A percentile compares a stretch with the other conserved stretches of the same genome.
phyloP scores from a whole-genome alignment of 306 rosid genomes.

The Cucurbita ficifolia region DNA sequence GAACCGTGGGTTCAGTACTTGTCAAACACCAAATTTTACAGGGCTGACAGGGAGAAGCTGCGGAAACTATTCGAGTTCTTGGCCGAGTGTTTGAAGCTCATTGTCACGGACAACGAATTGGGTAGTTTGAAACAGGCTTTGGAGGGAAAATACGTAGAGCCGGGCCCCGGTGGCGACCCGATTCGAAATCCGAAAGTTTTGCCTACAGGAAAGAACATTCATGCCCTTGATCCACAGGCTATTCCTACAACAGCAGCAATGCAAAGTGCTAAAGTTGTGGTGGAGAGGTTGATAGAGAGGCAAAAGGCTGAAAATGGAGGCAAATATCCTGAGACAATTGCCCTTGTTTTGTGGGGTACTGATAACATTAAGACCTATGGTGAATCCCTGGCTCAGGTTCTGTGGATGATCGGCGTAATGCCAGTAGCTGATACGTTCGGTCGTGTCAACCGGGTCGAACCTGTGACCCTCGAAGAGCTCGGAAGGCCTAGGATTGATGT shows the following conservation, averaged over 20 bases:
- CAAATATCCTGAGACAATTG: slow-evolving; percentile 78
- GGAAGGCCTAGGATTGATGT: slow-evolving; percentile 98
- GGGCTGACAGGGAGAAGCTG: slow-evolving; percentile 77
- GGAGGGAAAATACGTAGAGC: slow-evolving; percentile 91
- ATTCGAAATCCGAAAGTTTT: slow-evolving; percentile 85
- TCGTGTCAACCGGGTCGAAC: slow-evolving; percentile 75
- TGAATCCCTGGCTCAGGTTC: slow-evolving; percentile 87
- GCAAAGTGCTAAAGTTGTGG: slow-evolving; percentile 66
- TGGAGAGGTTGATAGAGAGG: slow-evolving; percentile 49
- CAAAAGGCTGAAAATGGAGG: slow-evolving; percentile 51
- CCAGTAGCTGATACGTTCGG: slow-evolving; percentile 80
- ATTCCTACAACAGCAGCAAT: slow-evolving; percentile 87
- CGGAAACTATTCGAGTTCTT: slow-evolving; percentile 51
- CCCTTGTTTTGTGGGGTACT: slow-evolving; percentile 97
- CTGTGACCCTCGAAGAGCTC: slow-evolving; percentile 82
- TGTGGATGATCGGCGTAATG: slow-evolving; percentile 93
- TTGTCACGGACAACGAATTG: slow-evolving; percentile 84
- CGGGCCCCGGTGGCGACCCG: slow-evolving; percentile 99
- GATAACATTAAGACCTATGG: slow-evolving; percentile 97
- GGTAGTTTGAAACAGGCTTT: slow-evolving; percentile 95
- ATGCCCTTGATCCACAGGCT: slow-evolving; percentile 87
- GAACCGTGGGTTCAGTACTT: slow-evolving; percentile 92
- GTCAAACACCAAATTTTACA: slow-evolving; percentile 73
- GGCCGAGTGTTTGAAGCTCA: slow-evolving; percentile 72
- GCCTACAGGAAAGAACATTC: slow-evolving; percentile 93